Conservation (phyloP, 1,139 yeast genomes). For the Scheffersomyces quercinus region DNA sequence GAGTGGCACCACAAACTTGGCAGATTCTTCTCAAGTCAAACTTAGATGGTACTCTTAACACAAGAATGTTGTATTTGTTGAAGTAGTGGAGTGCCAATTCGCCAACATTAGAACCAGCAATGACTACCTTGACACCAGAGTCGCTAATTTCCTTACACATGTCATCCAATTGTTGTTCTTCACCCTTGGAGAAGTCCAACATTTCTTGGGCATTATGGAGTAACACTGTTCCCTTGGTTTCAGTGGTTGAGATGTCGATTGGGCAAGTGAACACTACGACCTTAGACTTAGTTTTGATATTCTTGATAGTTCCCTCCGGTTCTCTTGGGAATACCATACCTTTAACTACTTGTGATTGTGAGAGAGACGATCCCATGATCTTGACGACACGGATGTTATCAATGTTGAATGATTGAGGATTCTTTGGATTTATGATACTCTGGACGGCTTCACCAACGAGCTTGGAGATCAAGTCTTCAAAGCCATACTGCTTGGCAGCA, state of each 20-base stretch:
- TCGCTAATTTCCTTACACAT: conserved; percentile 82
- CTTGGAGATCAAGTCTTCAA: conserved; percentile 72
- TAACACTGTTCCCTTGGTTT: conserved; percentile 95
- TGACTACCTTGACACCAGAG: conserved; percentile 81
- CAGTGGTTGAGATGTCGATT: conserved; percentile 90
- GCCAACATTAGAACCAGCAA: conserved; percentile 93
- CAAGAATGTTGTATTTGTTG: conserved; percentile 81
- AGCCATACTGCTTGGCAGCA: conserved; percentile 91
- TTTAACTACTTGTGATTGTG: conserved; percentile 75
- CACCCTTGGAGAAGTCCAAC: conserved; percentile 95
- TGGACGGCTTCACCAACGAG: conserved; percentile 88
- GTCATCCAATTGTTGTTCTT: conserved; percentile 88
- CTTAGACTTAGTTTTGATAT: conserved; percentile 60
- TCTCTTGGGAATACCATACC: conserved; percentile 99
- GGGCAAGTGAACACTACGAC: conserved; percentile 95
- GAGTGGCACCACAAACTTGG: conserved; percentile 97
- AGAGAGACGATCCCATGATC: conserved; percentile 87
- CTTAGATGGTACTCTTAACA: conserved; percentile 87
- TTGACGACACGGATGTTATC: conserved; percentile 94
- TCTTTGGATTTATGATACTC: conserved; percentile 68
- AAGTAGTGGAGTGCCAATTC: conserved; percentile 91
- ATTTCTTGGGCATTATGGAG: conserved; percentile 95
- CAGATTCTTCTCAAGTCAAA: conserved; percentile 92
- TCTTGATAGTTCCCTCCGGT: conserved; percentile 87
- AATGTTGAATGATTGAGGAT: conserved; percentile 61